Base-by-base conservation (phyloP, 2,329 filamentous ascomycete genomes). In the Xylariaceae sp. region DNA sequence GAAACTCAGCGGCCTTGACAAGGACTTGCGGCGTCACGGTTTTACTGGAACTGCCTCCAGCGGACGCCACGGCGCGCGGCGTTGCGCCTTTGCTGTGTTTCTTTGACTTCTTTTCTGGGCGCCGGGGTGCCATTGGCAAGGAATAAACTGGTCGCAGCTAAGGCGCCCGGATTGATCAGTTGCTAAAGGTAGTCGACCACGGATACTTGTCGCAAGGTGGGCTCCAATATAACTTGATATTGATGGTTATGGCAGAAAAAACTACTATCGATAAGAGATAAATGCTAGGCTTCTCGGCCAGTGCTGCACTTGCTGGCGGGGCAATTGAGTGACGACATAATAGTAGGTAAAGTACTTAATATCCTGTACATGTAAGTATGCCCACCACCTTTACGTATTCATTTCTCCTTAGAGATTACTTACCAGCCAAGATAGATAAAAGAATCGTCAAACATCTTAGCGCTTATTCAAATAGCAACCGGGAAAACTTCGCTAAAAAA, bases 31-130 rank as follows among this genome's bases (percentile, higher is more conserved):
- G 64, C 27, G 65, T 58, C n/a, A 69, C 56, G 18, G 66, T 56
- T 29, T 67, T 66, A 6, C 60, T 50, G 16, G 54, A 29, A 48
- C 37, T 50, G 13, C 56, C 41, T 35, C 49, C 58, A 18, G 26
- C 58, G 41, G 41, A 44, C 24, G 42, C 54, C 15, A 63, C 65
- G 13, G 60, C 62, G 15, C 64, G 61, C 29, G 65, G 65, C 16
- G 63, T 52, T 32, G 51, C 63, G 35, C 49, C 60, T 54, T 68
- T 65, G 44, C 60, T 63, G 26, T 61, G 60, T 49, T 64, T 67
- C 54, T 67, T 70, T 7, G 66, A 59, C 53, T 68, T 69, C 45
- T 67, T 70, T 41, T 69, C 65, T 15, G 69, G 69, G 53, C 68
- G 64, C 50, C 68, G 61, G 18, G 68, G 68, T 32, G 67, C 69